These are phyloP conservation scores for Triangularia verruculosa DNA, from an alignment of 2,329 filamentous ascomycete species.

Conservation along the genomic window DNA sequence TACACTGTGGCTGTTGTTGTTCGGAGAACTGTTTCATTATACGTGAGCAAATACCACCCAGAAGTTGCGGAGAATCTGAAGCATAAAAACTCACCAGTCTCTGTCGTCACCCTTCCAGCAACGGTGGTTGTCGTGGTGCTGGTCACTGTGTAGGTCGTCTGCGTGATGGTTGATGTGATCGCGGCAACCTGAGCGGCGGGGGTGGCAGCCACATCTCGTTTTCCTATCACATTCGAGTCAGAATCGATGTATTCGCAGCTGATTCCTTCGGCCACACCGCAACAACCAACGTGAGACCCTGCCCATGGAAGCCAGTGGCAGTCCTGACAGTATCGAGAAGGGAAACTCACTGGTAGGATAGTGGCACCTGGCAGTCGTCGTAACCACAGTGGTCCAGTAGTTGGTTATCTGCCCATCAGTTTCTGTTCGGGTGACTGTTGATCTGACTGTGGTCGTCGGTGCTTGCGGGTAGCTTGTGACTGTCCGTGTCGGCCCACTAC, in stretches of 20 bases:
- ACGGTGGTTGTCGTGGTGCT: constrained; percentile 36
- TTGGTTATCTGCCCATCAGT: constrained; percentile 35
- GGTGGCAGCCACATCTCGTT: constrained; percentile 22
- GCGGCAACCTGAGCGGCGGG: constrained; percentile 29
- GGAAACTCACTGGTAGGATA: constrained; percentile 30
- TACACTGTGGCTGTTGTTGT: constrained; percentile 35
- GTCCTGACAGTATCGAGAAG: not conserved
- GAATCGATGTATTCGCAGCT: not conserved
- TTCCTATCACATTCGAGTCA: constrained; percentile 14
- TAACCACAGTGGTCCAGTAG: constrained; percentile 33
- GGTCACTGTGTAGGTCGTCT: constrained; percentile 38
- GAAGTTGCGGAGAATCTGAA: not conserved
- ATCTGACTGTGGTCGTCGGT: constrained; percentile 33
- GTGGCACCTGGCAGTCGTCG: constrained; percentile 35
- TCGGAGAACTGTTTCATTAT: constrained; percentile 25
- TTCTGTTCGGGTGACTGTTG: constrained; percentile 33
- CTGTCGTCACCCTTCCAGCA: constrained; percentile 34
- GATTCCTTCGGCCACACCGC: not conserved
- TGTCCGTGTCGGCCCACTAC: constrained; percentile 35
- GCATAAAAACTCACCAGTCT: constrained; percentile 29
- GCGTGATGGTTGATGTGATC: constrained; percentile 37
- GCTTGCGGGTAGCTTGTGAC: constrained; percentile 35
- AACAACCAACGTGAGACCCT: not conserved
- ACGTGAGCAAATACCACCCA: not conserved
- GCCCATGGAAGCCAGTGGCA: not conserved